phyloP scores from a whole-genome alignment of 2,329 filamentous ascomycete species.

The Huntiella decipiens region DNA sequence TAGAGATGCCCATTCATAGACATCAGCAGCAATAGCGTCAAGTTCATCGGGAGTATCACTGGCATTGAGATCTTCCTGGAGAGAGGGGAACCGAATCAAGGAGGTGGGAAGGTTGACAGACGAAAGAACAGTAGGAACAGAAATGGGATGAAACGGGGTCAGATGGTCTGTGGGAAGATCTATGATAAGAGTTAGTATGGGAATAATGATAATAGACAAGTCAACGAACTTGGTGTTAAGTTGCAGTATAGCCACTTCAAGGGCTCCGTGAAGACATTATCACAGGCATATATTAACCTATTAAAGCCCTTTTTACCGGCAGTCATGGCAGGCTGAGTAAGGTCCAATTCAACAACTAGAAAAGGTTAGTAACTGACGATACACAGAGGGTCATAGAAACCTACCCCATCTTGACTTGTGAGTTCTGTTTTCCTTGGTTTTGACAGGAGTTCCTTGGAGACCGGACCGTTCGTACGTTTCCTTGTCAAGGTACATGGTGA shows the following conservation, averaged over 20 bases:
- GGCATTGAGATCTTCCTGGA: constrained; percentile 13
- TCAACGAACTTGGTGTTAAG: constrained; percentile 16
- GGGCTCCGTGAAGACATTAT: constrained; percentile 51
- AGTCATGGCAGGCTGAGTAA: constrained; percentile 57
- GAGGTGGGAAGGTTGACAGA: constrained; percentile 31
- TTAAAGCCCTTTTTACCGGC: constrained; percentile 72
- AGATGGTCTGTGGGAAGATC: constrained; percentile 3
- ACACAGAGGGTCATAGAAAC: constrained; percentile 13
- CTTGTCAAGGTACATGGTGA: constrained; percentile 62
- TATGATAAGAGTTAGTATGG: constrained; percentile 1
- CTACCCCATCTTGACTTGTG: constrained; percentile 56
- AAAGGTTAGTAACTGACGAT: constrained; percentile 15
- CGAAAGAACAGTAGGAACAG: not conserved
- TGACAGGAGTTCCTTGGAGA: constrained; percentile 51
- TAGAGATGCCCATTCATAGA: constrained; percentile 63
- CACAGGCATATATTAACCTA: constrained; percentile 56
- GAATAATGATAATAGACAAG: not conserved
- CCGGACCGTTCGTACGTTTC: constrained; percentile 70
- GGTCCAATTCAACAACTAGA: constrained; percentile 56
- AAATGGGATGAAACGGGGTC: constrained; percentile 12
- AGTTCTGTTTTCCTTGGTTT: constrained; percentile 35
- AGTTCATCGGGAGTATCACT: constrained; percentile 13
- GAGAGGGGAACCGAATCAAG: constrained; percentile 19
- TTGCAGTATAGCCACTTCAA: constrained; percentile 66
- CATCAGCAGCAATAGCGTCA: constrained; percentile 30